These are phyloP conservation scores for Haplosporangium gracile DNA, from an alignment of 192 early-diverging fungal genomes.

Conservation along the genomic window DNA sequence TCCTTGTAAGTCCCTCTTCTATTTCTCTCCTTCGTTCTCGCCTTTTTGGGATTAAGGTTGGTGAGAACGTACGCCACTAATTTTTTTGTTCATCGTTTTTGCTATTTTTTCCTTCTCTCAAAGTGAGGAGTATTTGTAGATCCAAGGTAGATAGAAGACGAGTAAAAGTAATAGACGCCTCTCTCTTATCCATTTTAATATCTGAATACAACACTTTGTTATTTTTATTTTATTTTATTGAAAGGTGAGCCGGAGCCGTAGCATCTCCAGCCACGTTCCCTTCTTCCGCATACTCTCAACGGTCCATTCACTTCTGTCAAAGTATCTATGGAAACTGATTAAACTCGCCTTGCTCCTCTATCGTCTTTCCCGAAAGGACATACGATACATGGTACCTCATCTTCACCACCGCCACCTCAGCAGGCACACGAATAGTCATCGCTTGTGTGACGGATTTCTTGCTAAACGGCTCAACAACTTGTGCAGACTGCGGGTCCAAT, in stretches of 20 bases:
- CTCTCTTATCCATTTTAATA: no score
- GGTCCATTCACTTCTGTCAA: background rate
- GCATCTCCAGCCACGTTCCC: background rate
- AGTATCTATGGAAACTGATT: slow-evolving; percentile 27
- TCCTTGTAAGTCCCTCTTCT: slow-evolving; percentile 36
- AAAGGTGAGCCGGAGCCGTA: no score
- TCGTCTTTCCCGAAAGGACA: slow-evolving; percentile 53
- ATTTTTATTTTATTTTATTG: background rate
- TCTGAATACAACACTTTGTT: no score
- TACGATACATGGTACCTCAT: slow-evolving; percentile 65
- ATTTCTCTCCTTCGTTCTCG: background rate
- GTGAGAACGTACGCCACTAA: background rate
- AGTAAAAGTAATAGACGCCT: no score
- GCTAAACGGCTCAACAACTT: slow-evolving; percentile 52
- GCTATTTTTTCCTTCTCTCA: no score
- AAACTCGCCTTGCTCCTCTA: slow-evolving; percentile 64
- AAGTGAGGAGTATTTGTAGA: no score
- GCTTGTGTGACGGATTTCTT: slow-evolving; percentile 53
- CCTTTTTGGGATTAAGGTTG: background rate
- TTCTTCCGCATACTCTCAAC: background rate
- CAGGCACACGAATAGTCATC: slow-evolving; percentile 55
- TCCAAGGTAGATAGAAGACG: no score
- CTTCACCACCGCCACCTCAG: slow-evolving; percentile 37
- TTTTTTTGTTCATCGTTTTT: no score
- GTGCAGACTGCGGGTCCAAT: slow-evolving; percentile 61